Conservation (phyloP, 257 asterid species). For the Nyctanthes arbortristis region DNA sequence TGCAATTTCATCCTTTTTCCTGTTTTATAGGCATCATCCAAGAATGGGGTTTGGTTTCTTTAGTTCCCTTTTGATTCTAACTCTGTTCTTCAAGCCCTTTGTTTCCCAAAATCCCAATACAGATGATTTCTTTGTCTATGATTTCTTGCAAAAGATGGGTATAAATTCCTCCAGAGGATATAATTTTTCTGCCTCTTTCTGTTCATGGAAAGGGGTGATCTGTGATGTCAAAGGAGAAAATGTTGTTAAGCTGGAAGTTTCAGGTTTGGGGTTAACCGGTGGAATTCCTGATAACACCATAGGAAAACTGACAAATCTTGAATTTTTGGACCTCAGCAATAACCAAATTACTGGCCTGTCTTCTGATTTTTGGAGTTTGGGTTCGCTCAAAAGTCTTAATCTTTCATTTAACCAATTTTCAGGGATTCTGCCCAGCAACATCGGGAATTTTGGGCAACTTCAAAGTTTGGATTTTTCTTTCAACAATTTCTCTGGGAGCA, state of each 20-base stretch:
- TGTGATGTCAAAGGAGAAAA: constrained; percentile 63
- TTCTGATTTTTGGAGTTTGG: constrained; percentile 93
- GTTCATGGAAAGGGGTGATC: constrained; percentile 74
- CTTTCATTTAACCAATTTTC: constrained; percentile 64
- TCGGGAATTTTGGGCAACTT: constrained; percentile 76
- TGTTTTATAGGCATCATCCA: constrained; percentile 17
- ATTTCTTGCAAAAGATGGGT: constrained; percentile 73
- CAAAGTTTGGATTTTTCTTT: constrained; percentile 72
- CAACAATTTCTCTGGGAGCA: constrained; percentile 61
- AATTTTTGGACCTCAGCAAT: constrained; percentile 78
- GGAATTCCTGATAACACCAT: constrained; percentile 77
- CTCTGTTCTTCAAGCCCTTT: constrained; percentile 47
- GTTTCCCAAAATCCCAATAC: constrained; percentile 63
- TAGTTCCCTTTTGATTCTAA: constrained; percentile 42
- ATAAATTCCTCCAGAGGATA: constrained; percentile 33
- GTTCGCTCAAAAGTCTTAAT: constrained; percentile 62
- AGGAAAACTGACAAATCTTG: constrained; percentile 69
- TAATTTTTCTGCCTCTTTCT: constrained; percentile 59
- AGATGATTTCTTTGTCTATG: constrained; percentile 65
- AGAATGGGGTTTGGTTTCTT: constrained; percentile 62
- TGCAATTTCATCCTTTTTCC: constrained; percentile 2
- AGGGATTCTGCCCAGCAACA: constrained; percentile 67
- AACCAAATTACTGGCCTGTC: constrained; percentile 70
- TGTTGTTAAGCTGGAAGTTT: constrained; percentile 49
- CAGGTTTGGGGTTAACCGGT: constrained; percentile 78